Percentiles rank a stretch among this genome's conserved stretches.
These are phyloP conservation scores for Achlya hypogyna DNA, from an alignment of 352 stramenopile genomes.

Conservation along the genomic window DNA sequence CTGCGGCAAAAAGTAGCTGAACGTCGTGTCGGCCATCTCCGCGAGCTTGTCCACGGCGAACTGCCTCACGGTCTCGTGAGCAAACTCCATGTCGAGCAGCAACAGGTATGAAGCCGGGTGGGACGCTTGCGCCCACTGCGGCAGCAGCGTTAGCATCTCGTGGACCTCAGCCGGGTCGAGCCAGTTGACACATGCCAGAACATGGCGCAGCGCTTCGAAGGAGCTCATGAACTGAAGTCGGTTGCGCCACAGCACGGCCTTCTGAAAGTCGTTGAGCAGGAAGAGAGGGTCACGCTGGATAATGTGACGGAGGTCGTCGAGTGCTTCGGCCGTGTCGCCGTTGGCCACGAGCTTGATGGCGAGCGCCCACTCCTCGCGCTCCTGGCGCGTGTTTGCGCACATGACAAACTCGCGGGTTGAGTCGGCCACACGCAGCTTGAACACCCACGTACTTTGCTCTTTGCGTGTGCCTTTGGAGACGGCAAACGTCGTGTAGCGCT, in stretches of 20 bases:
- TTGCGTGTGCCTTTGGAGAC: constrained; percentile 77
- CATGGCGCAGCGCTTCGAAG: constrained; percentile 49
- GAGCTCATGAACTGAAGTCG: constrained; percentile 75
- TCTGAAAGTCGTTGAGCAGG: constrained; percentile 72
- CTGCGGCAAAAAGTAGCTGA: constrained; percentile 84
- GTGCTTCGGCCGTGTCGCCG: constrained; percentile 33
- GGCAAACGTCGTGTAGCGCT: constrained; percentile 70
- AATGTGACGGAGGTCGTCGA: constrained; percentile 55
- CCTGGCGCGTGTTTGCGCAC: constrained; percentile 73
- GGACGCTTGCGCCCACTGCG: constrained; percentile 55
- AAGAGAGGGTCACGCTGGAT: constrained; percentile 77
- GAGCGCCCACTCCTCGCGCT: constrained; percentile 82
- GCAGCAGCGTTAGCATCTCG: constrained; percentile 57
- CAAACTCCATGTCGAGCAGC: constrained; percentile 74
- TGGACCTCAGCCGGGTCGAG: constrained; percentile 60
- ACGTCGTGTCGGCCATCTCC: constrained; percentile 79
- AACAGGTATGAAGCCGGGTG: constrained; percentile 75
- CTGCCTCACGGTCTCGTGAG: constrained; percentile 55
- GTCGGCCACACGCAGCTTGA: constrained; percentile 67
- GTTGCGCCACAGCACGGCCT: constrained; percentile 73
- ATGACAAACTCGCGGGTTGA: constrained; percentile 79
- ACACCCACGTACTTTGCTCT: constrained; percentile 75
- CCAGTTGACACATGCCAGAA: constrained; percentile 82
- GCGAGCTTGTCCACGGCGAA: constrained; percentile 75
- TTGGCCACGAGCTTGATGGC: constrained; percentile 72